Conservation (phyloP, 768 basidiomycete genomes). For the Amanita rubescens region DNA sequence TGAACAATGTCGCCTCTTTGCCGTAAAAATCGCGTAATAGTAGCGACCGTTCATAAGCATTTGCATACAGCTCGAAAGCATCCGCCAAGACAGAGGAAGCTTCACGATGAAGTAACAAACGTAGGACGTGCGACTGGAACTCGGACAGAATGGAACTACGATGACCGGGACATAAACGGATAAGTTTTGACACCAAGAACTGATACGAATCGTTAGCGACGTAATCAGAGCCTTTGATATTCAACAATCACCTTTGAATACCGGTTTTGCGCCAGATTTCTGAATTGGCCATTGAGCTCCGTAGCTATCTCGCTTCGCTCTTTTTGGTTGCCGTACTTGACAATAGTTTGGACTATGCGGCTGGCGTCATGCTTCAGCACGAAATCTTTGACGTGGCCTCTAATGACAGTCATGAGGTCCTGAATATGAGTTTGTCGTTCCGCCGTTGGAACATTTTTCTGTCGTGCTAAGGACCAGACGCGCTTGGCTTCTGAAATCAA, state of each 20-base stretch:
- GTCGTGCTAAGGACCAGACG: conserved; percentile 69
- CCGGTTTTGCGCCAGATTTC: conserved; percentile 73
- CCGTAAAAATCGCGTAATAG: conserved; percentile 88
- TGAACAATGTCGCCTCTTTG: conserved; percentile 73
- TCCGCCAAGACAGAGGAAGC: conserved; percentile 81
- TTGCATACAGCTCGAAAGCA: conserved; percentile 81
- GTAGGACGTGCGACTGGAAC: conserved; percentile 69
- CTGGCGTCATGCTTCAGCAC: conserved; percentile 91
- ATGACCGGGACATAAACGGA: conserved; percentile 66
- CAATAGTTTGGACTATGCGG: conserved; percentile 72
- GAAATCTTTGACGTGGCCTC: conserved; percentile 79
- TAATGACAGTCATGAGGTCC: conserved; percentile 67
- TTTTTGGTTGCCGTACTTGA: conserved; percentile 70
- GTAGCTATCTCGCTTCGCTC: conserved; percentile 76
- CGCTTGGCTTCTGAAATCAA: conserved; percentile 66
- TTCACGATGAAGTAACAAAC: conserved; percentile 77
- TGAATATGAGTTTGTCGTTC: conserved; percentile 72
- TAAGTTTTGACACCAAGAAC: conserved; percentile 79
- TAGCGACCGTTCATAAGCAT: conserved; percentile 75
- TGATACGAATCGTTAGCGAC: conserved; percentile 19
- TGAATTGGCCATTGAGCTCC: conserved; percentile 78
- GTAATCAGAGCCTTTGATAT: neutral
- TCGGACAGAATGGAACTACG: conserved; percentile 71
- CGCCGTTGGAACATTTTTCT: conserved; percentile 58
- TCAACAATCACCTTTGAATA: conserved; percentile 76